These are phyloP conservation scores for Nevesoporus exiguus DNA, from an alignment of 768 basidiomycete genomes.

Conservation along the genomic window DNA sequence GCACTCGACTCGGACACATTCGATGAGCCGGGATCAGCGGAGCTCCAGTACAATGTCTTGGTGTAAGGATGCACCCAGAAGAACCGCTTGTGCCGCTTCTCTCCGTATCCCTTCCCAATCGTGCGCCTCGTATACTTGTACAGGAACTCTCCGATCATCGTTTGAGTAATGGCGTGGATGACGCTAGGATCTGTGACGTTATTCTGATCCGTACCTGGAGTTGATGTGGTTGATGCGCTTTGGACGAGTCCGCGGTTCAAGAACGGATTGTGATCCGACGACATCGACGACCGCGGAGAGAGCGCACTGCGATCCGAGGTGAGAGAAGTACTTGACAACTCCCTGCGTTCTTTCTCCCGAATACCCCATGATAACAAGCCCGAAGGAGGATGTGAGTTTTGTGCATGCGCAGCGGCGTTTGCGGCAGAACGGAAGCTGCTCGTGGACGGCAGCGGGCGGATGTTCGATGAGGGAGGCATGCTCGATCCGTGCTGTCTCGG, in stretches of 20 bases:
- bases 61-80: constrained; percentile 99
- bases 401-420: constrained; percentile 53
- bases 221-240: constrained; percentile 43
- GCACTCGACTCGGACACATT: constrained; percentile 89
- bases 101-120: constrained; percentile 88
- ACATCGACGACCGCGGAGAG: constrained; percentile 79
- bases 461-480: constrained; percentile 64
- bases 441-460: constrained; percentile 73
- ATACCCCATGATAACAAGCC: constrained; percentile 48
- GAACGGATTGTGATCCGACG: constrained; percentile 66
- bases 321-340: constrained; percentile 67
- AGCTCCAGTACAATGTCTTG: constrained; percentile 96
- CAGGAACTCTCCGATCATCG: constrained; percentile 99
- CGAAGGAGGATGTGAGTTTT: constrained; percentile 39
- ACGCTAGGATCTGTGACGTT: constrained; percentile 77
- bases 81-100: constrained; percentile 89
- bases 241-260: constrained; percentile 36
- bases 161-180: constrained; percentile 98
- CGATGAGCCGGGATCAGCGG: constrained; percentile 86
- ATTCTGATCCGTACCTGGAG: constrained; percentile 30
- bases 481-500: constrained; percentile 68
- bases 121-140: constrained; percentile 93
- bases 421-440: constrained; percentile 80
- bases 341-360: constrained; percentile 51
- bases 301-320: constrained; percentile 63